These are phyloP conservation scores for Boletus tomentosulus DNA, from an alignment of 768 basidiomycete genomes.

Conservation along the genomic window DNA sequence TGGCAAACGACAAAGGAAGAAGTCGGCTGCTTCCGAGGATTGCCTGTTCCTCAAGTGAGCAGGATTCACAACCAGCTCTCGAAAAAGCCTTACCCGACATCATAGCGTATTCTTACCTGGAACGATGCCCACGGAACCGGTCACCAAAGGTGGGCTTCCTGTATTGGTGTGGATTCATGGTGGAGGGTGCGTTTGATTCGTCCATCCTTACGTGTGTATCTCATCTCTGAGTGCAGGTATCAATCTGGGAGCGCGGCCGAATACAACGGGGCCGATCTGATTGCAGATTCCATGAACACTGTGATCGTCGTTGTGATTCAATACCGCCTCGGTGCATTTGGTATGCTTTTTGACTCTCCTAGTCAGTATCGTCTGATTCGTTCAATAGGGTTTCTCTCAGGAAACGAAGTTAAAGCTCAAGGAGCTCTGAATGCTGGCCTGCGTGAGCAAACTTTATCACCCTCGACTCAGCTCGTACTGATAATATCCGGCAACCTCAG, in stretches of 20 bases:
- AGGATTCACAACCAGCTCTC: not conserved
- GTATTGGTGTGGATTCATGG: constrained; percentile 38
- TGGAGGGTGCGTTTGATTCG: constrained; percentile 23
- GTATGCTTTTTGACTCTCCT: constrained; percentile 4
- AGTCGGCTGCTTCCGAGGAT: constrained; percentile 24
- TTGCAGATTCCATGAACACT: constrained; percentile 20
- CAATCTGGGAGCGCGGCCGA: constrained; percentile 10
- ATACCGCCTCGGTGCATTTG: constrained; percentile 35
- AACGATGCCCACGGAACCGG: not conserved
- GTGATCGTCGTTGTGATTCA: constrained; percentile 30
- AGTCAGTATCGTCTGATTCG: not conserved
- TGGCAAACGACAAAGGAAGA: constrained; percentile 10
- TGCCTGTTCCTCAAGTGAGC: constrained; percentile 27
- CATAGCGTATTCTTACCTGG: constrained; percentile 14
- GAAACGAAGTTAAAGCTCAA: constrained; percentile 25
- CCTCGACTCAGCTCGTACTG: not conserved
- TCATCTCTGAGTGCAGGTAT: constrained; percentile 18
- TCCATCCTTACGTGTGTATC: too few species aligned
- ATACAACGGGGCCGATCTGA: constrained; percentile 23
- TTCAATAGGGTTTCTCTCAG: constrained; percentile 30
- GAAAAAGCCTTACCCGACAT: not conserved
- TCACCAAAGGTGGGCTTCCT: constrained; percentile 17
- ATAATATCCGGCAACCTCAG: constrained; percentile 10
- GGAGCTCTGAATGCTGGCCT: constrained; percentile 35
- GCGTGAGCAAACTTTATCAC: constrained; percentile 15